Evolutionary conservation across 2,329 filamentous ascomycete genomes (phyloP).

Genomic region (Didymella pinodella): DNA sequence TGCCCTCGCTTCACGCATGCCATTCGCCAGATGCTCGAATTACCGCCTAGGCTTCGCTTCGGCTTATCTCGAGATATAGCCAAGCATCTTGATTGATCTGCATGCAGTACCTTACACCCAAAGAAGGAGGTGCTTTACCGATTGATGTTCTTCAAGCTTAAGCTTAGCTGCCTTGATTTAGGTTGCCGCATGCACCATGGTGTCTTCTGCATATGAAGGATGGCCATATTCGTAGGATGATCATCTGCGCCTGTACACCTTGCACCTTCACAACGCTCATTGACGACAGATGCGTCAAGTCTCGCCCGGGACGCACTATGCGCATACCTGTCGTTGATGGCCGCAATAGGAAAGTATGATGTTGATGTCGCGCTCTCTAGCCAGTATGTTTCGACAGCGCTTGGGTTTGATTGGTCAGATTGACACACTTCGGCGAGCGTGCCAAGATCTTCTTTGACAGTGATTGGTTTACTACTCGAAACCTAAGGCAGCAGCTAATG

Average conservation of each 20-base stretch:
- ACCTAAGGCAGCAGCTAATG: background rate
- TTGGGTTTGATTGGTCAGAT: constrained; percentile 12
- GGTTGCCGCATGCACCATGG: constrained; percentile 27
- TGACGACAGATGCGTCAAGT: background rate
- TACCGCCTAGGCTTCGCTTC: constrained; percentile 4
- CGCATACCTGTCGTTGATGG: background rate
- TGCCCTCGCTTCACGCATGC: background rate
- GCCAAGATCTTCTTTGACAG: constrained; percentile 4
- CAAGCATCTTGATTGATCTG: constrained; percentile 42
- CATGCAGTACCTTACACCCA: constrained; percentile 35
- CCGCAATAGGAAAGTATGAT: constrained; percentile 16
- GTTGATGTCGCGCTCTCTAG: constrained; percentile 1
- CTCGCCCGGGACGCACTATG: background rate
- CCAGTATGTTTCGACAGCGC: background rate
- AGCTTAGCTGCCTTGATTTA: constrained; percentile 36
- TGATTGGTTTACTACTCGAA: background rate
- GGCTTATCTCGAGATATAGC: constrained; percentile 38
- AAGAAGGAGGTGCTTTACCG: constrained; percentile 41
- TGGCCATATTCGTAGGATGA: background rate
- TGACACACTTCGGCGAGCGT: constrained; percentile 3
- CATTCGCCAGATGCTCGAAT: background rate
- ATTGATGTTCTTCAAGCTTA: constrained; percentile 48
- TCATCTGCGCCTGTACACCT: background rate
- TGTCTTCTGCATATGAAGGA: background rate
- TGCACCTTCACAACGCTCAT: background rate